Evolutionary conservation across 768 basidiomycete species (phyloP), one percentile per base, ranked within the genome.

Genomic region (Boletus barrowsii): DNA sequence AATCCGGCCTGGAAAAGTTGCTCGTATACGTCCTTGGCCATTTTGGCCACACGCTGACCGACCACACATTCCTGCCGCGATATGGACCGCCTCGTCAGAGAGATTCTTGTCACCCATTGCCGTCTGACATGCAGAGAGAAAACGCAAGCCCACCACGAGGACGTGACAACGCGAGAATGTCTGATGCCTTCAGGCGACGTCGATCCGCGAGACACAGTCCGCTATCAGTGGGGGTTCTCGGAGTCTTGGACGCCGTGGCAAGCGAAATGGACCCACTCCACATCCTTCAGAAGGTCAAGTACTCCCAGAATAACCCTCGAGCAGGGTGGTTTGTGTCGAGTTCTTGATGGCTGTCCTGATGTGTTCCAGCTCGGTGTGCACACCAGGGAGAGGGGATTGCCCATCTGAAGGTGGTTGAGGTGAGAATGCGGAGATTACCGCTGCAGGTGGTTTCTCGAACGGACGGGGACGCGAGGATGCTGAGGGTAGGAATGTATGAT

Each of bases 81-180:
- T 55, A 62, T 79, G 77, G 13, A 78, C 56, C 1, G 67, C 68
- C 40, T 77, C 75, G 17, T 74, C 69, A 1, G 66, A 48, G 13
- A 68, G 67, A 49, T 54, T 69, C 62, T 59, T 41, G 33, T 68
- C 64, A 2, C 75, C 75, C 42, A 58, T 67, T 3, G 74, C 73
- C 6, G 74, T 79, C 52, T 79, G 70, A 58, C 76, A 79, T 3
- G 78, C 79, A 11, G 78, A 77, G 10, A 79, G 72, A 55, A n/a
- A 76, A 75, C 0, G 72, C 78, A 33, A 79, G 65, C 40, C 68
- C 51, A 37, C 43, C 65, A 40, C n/a, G 70, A 36, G 40, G 60
- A 29, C 47, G 42, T 3, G 53, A 50, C 8, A 37, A 17, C 6
- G 35, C 15, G 4, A 47, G 24, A 9, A 40, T 47, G n/a, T 47